Evolutionary conservation across 257 asterid genomes (phyloP).

Genomic region (Solanum appendiculatum): DNA sequence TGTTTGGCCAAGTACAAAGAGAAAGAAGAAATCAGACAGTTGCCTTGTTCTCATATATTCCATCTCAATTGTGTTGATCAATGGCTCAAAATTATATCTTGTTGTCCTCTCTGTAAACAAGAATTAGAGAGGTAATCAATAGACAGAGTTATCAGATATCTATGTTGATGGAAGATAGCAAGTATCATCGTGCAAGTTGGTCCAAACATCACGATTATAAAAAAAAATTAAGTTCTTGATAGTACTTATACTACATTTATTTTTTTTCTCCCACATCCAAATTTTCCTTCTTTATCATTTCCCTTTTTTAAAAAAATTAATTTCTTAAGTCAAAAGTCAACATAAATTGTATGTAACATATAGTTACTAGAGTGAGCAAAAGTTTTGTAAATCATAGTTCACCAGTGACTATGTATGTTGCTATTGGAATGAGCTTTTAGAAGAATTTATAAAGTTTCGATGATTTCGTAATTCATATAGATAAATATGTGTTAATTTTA

Average conservation of each 20-base stretch:
- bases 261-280: neutral
- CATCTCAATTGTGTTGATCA: conserved; percentile 90
- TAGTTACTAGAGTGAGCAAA: conserved; percentile 23
- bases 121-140: conserved; percentile 16
- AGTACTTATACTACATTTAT: neutral
- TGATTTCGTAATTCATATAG: neutral
- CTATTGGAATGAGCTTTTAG: neutral
- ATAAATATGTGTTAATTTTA: neutral
- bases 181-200: neutral
- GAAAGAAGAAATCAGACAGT: conserved; percentile 72
- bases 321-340: neutral
- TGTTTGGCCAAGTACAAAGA: conserved; percentile 77
- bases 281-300: neutral
- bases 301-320: neutral
- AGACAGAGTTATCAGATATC: neutral
- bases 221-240: neutral
- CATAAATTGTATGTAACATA: neutral
- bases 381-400: conserved; percentile 25
- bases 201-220: neutral
- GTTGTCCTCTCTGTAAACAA: conserved; percentile 58
- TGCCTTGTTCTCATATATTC: conserved; percentile 76
- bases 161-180: neutral
- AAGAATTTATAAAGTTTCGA: neutral
- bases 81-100: conserved; percentile 81
- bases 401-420: conserved; percentile 15